phyloP scores from a whole-genome alignment of 2,329 filamentous ascomycete genomes.

The Pseudogymnoascus sp. region DNA sequence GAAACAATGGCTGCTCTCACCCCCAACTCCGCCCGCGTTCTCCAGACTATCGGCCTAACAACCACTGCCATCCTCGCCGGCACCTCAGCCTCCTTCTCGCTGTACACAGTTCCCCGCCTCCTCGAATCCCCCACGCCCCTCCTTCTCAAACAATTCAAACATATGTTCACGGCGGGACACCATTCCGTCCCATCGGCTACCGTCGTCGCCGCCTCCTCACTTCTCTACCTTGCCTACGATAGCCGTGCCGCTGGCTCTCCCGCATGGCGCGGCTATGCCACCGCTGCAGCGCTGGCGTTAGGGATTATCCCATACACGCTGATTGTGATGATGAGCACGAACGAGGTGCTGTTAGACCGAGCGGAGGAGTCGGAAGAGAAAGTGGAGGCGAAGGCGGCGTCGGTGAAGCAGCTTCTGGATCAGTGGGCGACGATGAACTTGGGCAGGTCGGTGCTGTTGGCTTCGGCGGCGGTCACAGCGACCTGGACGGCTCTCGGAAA shows the following conservation, averaged over 20 bases:
- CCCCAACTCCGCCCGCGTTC: constrained; percentile 32
- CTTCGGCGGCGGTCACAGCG: constrained; percentile 24
- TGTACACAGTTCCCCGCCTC: constrained; percentile 42
- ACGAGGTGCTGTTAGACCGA: constrained; percentile 40
- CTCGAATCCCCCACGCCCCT: constrained; percentile 47
- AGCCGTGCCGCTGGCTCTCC: constrained; percentile 21
- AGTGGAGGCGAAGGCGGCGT: constrained; percentile 33
- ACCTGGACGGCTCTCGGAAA: constrained; percentile 23
- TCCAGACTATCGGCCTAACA: constrained; percentile 44
- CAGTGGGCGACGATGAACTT: constrained; percentile 48
- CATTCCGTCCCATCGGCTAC: constrained; percentile 33
- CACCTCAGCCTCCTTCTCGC: constrained; percentile 33
- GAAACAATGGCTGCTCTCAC: neutral
- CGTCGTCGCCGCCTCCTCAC: constrained; percentile 34
- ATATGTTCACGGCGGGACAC: constrained; percentile 34
- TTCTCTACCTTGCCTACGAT: constrained; percentile 38
- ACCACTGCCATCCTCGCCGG: constrained; percentile 38
- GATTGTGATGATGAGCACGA: constrained; percentile 37
- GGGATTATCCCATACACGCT: constrained; percentile 45
- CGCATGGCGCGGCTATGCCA: constrained; percentile 32
- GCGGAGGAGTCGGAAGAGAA: constrained; percentile 31
- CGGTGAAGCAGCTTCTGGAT: constrained; percentile 44
- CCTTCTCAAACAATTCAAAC: constrained; percentile 47
- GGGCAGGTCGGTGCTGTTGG: constrained; percentile 30
- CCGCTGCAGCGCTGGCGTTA: constrained; percentile 38